Conservation (phyloP, 148 eudicot genomes). For the Beta vulgaris region DNA sequence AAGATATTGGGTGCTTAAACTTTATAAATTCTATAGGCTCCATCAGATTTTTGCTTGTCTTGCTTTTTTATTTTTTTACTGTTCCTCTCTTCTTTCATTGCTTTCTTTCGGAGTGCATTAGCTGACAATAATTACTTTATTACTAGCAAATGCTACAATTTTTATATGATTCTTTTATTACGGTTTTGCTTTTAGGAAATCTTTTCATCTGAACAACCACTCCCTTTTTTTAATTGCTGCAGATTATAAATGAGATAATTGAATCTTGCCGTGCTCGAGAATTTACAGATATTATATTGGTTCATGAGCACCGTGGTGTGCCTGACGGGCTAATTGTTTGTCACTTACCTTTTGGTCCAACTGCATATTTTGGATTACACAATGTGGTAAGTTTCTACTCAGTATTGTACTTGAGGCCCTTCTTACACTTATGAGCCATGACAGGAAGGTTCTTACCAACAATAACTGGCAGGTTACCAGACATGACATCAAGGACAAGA, state of each 20-base stretch:
- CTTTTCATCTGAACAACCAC: neutral
- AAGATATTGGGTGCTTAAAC: neutral
- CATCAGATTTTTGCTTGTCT: neutral
- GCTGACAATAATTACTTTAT: neutral
- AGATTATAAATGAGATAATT: slow-evolving; percentile 81
- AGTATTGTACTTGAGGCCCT: slow-evolving; percentile 10
- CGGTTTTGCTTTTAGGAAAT: neutral
- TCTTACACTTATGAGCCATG: neutral
- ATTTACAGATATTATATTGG: slow-evolving; percentile 79
- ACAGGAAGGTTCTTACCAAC: slow-evolving; percentile 15
- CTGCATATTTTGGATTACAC: slow-evolving; percentile 86
- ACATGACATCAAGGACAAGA: slow-evolving; percentile 91
- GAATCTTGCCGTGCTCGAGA: slow-evolving; percentile 87
- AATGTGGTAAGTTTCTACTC: slow-evolving; percentile 74
- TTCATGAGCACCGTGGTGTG: slow-evolving; percentile 98
- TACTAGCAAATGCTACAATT: too few relatives aligned
- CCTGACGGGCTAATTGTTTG: slow-evolving; percentile 83
- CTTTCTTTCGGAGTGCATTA: neutral
- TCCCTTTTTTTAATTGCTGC: slow-evolving; percentile 21
- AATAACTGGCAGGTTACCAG: slow-evolving; percentile 71
- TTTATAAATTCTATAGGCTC: neutral
- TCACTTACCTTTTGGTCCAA: slow-evolving; percentile 97
- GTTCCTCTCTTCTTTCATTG: neutral
- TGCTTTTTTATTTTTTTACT: neutral
- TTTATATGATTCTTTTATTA: neutral